Percentiles rank a stretch among this genome's conserved stretches.
These are phyloP conservation scores for Coemansia guatemalensis DNA, from an alignment of 192 early-diverging fungal species.

Conservation along the genomic window DNA sequence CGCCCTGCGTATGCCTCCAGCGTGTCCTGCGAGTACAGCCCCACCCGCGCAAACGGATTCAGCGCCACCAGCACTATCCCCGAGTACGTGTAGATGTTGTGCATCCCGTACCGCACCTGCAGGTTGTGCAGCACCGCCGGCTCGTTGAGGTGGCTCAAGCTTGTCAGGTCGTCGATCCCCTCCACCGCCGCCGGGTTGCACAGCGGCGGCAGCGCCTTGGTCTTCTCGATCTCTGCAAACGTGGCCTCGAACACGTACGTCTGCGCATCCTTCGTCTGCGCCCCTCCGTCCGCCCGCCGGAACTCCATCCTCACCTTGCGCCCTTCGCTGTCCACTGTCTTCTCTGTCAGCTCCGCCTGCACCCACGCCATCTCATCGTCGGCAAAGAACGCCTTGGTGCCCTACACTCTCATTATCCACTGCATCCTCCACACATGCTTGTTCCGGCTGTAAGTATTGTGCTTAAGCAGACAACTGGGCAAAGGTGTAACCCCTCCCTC, in stretches of 20 bases:
- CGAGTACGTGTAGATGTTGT: slow-evolving; percentile 98
- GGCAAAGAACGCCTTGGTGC: slow-evolving; percentile 39
- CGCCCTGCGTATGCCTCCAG: slow-evolving; percentile 92
- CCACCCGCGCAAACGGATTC: slow-evolving; percentile 89
- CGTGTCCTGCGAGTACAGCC: slow-evolving; percentile 89
- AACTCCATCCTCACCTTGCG: slow-evolving; percentile 37
- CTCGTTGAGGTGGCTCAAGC: slow-evolving; percentile 94
- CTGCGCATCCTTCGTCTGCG: neutral
- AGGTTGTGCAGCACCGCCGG: slow-evolving; percentile 93
- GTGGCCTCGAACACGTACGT: slow-evolving; percentile 65
- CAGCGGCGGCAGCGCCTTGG: slow-evolving; percentile 80
- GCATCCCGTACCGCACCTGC: slow-evolving; percentile 81
- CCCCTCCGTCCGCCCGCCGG: slow-evolving; percentile 4
- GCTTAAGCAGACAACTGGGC: neutral
- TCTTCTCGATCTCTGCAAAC: slow-evolving; percentile 64
- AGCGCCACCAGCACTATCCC: slow-evolving; percentile 98
- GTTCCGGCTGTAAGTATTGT: neutral
- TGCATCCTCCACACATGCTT: neutral
- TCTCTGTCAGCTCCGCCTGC: slow-evolving; percentile 38
- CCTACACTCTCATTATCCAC: slow-evolving; percentile 6
- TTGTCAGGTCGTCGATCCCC: slow-evolving; percentile 90
- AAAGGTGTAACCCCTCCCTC: neutral
- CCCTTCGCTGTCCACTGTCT: slow-evolving; percentile 22
- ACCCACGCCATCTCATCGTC: slow-evolving; percentile 47
- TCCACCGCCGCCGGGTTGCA: slow-evolving; percentile 91